phyloP scores from a whole-genome alignment of 2,329 filamentous ascomycete species.

The Colletotrichum tamarilloi region DNA sequence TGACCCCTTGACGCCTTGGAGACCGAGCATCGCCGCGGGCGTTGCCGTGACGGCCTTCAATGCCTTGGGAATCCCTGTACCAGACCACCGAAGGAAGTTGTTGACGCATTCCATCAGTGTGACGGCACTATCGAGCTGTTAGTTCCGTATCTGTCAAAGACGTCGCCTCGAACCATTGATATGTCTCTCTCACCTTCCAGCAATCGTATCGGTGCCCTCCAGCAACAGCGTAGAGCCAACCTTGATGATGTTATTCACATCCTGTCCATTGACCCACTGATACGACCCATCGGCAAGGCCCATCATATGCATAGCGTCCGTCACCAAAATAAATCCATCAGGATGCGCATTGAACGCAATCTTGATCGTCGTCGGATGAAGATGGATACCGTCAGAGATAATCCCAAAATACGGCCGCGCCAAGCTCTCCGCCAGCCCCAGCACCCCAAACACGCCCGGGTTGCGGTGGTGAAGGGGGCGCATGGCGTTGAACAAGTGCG shows the following conservation, averaged over 20 bases:
- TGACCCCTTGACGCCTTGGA: slow-evolving; percentile 74
- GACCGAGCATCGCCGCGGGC: slow-evolving; percentile 80
- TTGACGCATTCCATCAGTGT: slow-evolving; percentile 84
- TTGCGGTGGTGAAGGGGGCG: slow-evolving; percentile 89
- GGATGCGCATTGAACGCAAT: slow-evolving; percentile 91
- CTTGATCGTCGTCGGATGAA: slow-evolving; percentile 88
- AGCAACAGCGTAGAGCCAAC: slow-evolving; percentile 78
- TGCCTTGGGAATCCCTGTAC: slow-evolving; percentile 74
- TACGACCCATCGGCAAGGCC: slow-evolving; percentile 88
- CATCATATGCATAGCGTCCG: slow-evolving; percentile 90
- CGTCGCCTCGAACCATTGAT: slow-evolving; percentile 31
- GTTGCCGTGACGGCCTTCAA: slow-evolving; percentile 80
- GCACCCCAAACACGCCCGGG: slow-evolving; percentile 87
- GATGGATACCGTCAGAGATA: slow-evolving; percentile 90
- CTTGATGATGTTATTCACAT: slow-evolving; percentile 72
- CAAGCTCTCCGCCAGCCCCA: slow-evolving; percentile 73
- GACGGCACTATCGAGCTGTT: slow-evolving; percentile 61
- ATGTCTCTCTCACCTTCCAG: slow-evolving; percentile 68
- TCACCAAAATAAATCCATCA: slow-evolving; percentile 87
- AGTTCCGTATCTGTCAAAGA: slow-evolving; percentile 20
- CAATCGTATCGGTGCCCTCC: slow-evolving; percentile 83
- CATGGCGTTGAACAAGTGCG: slow-evolving; percentile 96
- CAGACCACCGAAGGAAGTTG: slow-evolving; percentile 83
- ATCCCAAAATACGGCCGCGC: slow-evolving; percentile 84
- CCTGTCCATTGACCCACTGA: slow-evolving; percentile 82